A percentile compares a stretch with the other conserved stretches of the same genome.
Evolutionary conservation across 768 basidiomycete species (phyloP).

Genomic region (Tulasnella calospora): DNA sequence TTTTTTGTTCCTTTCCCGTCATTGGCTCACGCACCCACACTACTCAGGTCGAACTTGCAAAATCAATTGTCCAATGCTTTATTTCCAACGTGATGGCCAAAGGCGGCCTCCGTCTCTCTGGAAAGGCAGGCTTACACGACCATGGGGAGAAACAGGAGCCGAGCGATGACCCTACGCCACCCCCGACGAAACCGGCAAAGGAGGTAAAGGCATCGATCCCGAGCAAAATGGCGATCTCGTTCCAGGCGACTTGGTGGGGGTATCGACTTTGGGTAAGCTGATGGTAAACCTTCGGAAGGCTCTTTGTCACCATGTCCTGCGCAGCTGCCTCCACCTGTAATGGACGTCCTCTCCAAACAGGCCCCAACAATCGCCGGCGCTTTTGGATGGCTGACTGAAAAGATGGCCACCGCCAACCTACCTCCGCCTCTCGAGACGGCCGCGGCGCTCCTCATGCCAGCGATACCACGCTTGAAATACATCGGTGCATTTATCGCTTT

Average conservation of each 20-base stretch:
- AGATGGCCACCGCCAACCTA: constrained; percentile 55
- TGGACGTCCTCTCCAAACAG: constrained; percentile 62
- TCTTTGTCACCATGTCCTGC: too few species aligned
- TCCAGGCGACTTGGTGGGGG: constrained; percentile 77
- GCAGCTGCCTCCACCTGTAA: constrained; percentile 72
- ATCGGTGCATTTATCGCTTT: constrained; percentile 60
- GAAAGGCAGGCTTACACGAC: constrained; percentile 7
- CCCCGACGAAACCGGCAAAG: constrained; percentile 1
- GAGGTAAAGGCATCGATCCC: constrained; percentile 57
- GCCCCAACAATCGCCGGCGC: constrained; percentile 71
- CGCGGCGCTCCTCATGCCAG: constrained; percentile 52
- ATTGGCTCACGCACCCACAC: neutral
- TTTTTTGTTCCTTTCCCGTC: neutral
- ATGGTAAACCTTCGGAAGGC: neutral
- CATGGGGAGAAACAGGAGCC: neutral
- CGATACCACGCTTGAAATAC: constrained; percentile 23
- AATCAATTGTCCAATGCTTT: constrained; percentile 45
- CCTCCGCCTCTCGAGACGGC: constrained; percentile 58
- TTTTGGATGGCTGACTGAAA: constrained; percentile 63
- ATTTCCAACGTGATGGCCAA: constrained; percentile 17
- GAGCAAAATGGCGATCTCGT: constrained; percentile 64
- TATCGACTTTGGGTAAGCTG: constrained; percentile 55
- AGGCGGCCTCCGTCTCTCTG: constrained; percentile 13
- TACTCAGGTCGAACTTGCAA: constrained; percentile 49
- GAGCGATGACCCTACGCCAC: neutral